Evolutionary conservation across 2,329 filamentous ascomycete species (phyloP).

Genomic region (Alternaria incomplexa): DNA sequence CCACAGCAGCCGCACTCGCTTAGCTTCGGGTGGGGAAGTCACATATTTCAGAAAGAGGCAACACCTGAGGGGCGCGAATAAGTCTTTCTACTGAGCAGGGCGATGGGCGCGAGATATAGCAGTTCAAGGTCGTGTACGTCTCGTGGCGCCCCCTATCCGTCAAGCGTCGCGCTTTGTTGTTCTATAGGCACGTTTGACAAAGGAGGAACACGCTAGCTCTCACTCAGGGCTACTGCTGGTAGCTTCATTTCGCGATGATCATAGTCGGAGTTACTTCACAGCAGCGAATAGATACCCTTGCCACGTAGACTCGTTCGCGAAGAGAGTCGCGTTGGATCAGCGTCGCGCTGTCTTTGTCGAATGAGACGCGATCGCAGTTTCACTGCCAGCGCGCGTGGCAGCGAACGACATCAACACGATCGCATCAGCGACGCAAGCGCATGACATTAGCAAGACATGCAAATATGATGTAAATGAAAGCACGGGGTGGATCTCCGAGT

Average conservation of each 20-base stretch:
- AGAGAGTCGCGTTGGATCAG: not conserved
- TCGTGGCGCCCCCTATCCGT: not conserved
- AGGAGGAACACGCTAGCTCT: not conserved
- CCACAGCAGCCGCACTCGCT: not conserved
- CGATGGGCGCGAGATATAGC: not conserved
- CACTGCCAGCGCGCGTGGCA: not conserved
- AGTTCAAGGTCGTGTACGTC: not conserved
- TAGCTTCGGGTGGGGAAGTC: not conserved
- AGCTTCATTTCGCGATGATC: not conserved
- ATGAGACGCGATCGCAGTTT: not conserved
- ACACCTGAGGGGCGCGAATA: not conserved
- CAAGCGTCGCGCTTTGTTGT: not conserved
- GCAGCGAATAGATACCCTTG: not conserved
- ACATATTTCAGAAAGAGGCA: not conserved
- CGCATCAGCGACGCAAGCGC: not conserved
- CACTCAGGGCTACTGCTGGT: not conserved
- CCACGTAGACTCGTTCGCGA: not conserved
- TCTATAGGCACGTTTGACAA: not conserved
- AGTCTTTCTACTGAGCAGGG: not conserved
- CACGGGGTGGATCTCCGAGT: slow-evolving; percentile 9
- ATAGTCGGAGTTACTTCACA: slow-evolving; percentile 7
- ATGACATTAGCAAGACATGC: not conserved
- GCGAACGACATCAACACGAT: not conserved
- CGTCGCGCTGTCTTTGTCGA: not conserved
- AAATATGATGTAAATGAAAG: slow-evolving; percentile 3